Percentiles rank a stretch among this genome's conserved stretches.
Evolutionary conservation across 768 basidiomycete genomes (phyloP).

Genomic region (Pholiota conissans): DNA sequence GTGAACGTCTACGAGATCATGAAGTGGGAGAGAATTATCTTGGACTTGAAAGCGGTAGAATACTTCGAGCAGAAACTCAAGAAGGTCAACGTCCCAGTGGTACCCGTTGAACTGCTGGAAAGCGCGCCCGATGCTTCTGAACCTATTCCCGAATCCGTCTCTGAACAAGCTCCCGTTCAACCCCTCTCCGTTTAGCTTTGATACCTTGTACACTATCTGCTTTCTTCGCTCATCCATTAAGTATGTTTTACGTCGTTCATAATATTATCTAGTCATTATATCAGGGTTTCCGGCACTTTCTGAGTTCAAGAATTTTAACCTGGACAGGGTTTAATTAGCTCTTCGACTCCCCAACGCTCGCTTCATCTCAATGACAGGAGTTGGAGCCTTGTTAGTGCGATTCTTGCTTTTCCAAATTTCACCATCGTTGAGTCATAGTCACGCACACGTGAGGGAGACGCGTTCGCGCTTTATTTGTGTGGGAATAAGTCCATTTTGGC

Average conservation of each 20-base stretch:
- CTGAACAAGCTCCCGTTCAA: background rate
- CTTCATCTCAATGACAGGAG: too few species aligned
- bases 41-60: slow-evolving; percentile 85
- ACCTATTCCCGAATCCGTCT: background rate
- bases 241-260: background rate
- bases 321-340: too few species aligned
- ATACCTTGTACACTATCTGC: slow-evolving; percentile 6
- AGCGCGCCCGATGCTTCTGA: background rate
- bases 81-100: slow-evolving; percentile 38
- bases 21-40: slow-evolving; percentile 77
- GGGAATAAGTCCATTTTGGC: slow-evolving; percentile 16
- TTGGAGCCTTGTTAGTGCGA: too few species aligned
- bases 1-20: slow-evolving; percentile 81
- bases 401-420: too few species aligned
- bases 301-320: too few species aligned
- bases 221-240: background rate
- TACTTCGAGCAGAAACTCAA: slow-evolving; percentile 66
- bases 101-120: slow-evolving; percentile 17
- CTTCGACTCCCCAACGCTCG: too few species aligned
- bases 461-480: slow-evolving; percentile 28
- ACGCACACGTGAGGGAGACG: slow-evolving; percentile 30
- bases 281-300: too few species aligned
- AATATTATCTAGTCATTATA: slow-evolving; percentile 2
- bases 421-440: background rate
- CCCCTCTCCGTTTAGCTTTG: slow-evolving; percentile 1